Base-by-base conservation (phyloP, 1,139 yeast species). In the Saccharomyces hybrid region DNA sequence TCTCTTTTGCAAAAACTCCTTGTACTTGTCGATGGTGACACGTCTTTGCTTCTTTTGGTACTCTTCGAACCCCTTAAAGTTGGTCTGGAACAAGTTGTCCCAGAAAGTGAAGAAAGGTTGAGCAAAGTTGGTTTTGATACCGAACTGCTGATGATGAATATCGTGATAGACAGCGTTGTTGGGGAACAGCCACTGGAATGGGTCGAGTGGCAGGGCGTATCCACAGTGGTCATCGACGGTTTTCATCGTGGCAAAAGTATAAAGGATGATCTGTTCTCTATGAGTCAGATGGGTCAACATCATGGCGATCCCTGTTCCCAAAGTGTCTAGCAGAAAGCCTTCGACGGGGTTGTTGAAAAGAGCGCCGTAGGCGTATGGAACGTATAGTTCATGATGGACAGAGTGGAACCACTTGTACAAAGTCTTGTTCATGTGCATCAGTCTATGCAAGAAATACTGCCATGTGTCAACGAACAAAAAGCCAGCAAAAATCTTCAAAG, bases 171-270 rank as follows among this genome's bases (percentile, higher is more conserved):
- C 86, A 11, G 98, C 88, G 67, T 93, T 91, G 74, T 93, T 93
- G 58, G 98, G 98, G 78, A 93, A 93, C 14, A 91, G 56, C 47
- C 82, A 69, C 74, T 93, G 99, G 76, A 93, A 87, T 34, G 91
- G 83, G 70, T 93, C 99, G 70, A 75, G 87, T 16, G 98, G 99
- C 56, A 93, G 75, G 50, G 90, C 83, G 72, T 91, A 93, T 19
- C 99, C 99, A 72, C 98, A 93, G 72, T 93, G 99, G 71, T 93
- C 99, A 71, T 93, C 99, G 52, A 93, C 97, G 1, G 99, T 93
- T 73, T 93, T 93, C 79, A 93, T 73, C 4, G 99, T 93, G 14
- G 97, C 88, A 70, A 93, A 88, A 2, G 93, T 84, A 73, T 78
- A 93, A 57, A 93, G 75, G 21, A 86, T 62, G 38, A 87, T 75